These are phyloP conservation scores for Dissophora ornata DNA, from an alignment of 192 early-diverging fungal species.

Conservation along the genomic window DNA sequence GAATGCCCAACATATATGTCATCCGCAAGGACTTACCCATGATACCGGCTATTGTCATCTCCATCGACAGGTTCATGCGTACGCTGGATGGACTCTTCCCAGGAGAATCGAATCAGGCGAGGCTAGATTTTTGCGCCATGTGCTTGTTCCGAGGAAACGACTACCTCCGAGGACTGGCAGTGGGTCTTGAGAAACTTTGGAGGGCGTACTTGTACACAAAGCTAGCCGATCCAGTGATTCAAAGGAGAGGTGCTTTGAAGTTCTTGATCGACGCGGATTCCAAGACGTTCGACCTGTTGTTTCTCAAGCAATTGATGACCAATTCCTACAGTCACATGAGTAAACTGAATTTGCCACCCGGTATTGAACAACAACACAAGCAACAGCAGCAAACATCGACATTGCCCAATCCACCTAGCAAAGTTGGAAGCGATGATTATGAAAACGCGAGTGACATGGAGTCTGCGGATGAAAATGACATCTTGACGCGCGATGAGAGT, in stretches of 20 bases:
- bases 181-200: slow-evolving; percentile 42
- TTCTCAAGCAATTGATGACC: slow-evolving; percentile 32
- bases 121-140: slow-evolving; percentile 48
- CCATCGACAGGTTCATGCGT: slow-evolving; percentile 43
- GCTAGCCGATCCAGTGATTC: slow-evolving; percentile 24
- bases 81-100: slow-evolving; percentile 31
- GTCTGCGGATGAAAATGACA: too few species aligned
- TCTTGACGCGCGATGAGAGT: too few species aligned
- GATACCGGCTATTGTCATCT: slow-evolving; percentile 19
- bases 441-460: slow-evolving; percentile 20
- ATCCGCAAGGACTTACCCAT: slow-evolving; percentile 32
- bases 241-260: neutral
- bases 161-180: slow-evolving; percentile 29
- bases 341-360: neutral
- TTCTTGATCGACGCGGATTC: slow-evolving; percentile 38
- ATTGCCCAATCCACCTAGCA: neutral
- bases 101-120: slow-evolving; percentile 28
- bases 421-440: slow-evolving; percentile 7
- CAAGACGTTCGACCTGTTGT: slow-evolving; percentile 48
- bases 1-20: slow-evolving; percentile 48
- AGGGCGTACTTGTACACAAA: slow-evolving; percentile 35
- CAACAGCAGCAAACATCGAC: neutral
- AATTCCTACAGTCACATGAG: slow-evolving; percentile 23
- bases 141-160: slow-evolving; percentile 54
- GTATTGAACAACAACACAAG: neutral